Conservation (phyloP, 2,329 filamentous ascomycete genomes). For the Coleophoma eucalyptorum region DNA sequence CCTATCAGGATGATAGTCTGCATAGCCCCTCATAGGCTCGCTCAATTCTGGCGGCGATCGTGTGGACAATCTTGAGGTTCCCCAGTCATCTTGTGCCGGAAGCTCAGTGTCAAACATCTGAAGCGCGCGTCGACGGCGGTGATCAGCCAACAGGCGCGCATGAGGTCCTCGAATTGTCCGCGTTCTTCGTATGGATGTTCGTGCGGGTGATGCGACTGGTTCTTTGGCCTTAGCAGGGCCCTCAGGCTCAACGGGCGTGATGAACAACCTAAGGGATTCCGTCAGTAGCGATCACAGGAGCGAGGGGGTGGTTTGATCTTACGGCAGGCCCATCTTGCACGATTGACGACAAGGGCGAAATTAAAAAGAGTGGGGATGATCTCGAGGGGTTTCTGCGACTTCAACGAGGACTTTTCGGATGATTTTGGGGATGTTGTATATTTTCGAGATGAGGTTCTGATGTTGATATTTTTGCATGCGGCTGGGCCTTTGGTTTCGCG, state of each 20-base stretch:
- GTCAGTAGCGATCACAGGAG: constrained; percentile 15
- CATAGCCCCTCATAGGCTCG: constrained; percentile 12
- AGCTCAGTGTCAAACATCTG: constrained; percentile 8
- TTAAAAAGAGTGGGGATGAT: neutral
- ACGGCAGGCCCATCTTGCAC: constrained; percentile 28
- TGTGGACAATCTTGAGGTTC: neutral
- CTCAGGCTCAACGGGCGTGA: constrained; percentile 24
- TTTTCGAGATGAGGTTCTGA: constrained; percentile 9
- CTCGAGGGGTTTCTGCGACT: constrained; percentile 11
- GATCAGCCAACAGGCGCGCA: constrained; percentile 13
- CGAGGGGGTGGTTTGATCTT: constrained; percentile 13
- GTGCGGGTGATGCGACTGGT: constrained; percentile 19
- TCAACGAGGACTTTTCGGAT: constrained; percentile 3
- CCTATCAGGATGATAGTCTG: neutral
- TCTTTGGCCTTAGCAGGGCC: constrained; percentile 20
- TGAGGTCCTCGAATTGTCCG: constrained; percentile 14
- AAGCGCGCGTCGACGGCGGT: constrained; percentile 15
- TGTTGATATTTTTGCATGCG: constrained; percentile 1
- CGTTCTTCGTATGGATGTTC: constrained; percentile 26
- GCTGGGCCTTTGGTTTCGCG: no score
- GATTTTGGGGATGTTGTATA: neutral
- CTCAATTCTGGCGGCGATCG: constrained; percentile 1
- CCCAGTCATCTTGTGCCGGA: neutral
- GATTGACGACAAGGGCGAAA: constrained; percentile 2
- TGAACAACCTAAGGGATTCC: constrained; percentile 21